Percentiles rank a stretch among this genome's conserved stretches.
phyloP scores from a whole-genome alignment of 768 basidiomycete genomes.

The Agaricus sinodeliciosus region DNA sequence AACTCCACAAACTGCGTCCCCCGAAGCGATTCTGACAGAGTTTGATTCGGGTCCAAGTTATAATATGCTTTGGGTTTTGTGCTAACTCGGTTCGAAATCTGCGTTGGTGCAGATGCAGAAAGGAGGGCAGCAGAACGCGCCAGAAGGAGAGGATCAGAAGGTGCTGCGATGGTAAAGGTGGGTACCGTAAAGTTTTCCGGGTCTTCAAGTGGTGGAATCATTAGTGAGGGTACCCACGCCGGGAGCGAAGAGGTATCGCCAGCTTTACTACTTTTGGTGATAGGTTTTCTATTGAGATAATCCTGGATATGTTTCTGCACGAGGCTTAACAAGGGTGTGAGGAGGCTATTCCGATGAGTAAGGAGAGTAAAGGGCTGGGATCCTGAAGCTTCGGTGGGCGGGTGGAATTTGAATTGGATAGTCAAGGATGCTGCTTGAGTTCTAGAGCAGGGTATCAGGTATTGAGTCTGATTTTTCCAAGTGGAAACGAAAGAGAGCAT shows the following conservation, averaged over 20 bases:
- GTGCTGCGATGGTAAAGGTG: slow-evolving; percentile 53
- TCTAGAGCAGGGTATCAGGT: slow-evolving; percentile 30
- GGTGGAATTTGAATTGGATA: slow-evolving; percentile 65
- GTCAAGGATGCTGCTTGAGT: slow-evolving; percentile 64
- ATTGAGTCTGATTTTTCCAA: not conserved
- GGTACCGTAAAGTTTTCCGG: slow-evolving; percentile 50
- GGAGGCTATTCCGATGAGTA: slow-evolving; percentile 57
- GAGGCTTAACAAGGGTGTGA: slow-evolving; percentile 41
- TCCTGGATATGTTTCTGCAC: slow-evolving; percentile 42
- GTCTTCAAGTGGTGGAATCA: slow-evolving; percentile 47
- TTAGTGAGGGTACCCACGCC: slow-evolving; percentile 49
- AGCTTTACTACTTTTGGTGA: not conserved
- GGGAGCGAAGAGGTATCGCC: slow-evolving; percentile 23
- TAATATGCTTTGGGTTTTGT: slow-evolving; percentile 38
- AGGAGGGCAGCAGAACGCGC: slow-evolving; percentile 1
- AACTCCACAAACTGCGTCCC: slow-evolving; percentile 75
- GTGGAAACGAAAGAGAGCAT: slow-evolving; percentile 3
- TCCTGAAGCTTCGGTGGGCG: slow-evolving; percentile 31
- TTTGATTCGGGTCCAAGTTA: slow-evolving; percentile 44
- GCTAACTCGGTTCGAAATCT: slow-evolving; percentile 5
- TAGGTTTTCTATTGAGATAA: slow-evolving; percentile 36
- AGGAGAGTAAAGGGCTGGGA: slow-evolving; percentile 41
- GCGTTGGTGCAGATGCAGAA: slow-evolving; percentile 6
- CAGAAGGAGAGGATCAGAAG: slow-evolving; percentile 25
- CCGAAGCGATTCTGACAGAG: slow-evolving; percentile 42